Percentiles rank a stretch among this genome's conserved stretches.
Evolutionary conservation across 192 early-diverging fungal genomes (phyloP).

Genomic region (Endogone sp.): DNA sequence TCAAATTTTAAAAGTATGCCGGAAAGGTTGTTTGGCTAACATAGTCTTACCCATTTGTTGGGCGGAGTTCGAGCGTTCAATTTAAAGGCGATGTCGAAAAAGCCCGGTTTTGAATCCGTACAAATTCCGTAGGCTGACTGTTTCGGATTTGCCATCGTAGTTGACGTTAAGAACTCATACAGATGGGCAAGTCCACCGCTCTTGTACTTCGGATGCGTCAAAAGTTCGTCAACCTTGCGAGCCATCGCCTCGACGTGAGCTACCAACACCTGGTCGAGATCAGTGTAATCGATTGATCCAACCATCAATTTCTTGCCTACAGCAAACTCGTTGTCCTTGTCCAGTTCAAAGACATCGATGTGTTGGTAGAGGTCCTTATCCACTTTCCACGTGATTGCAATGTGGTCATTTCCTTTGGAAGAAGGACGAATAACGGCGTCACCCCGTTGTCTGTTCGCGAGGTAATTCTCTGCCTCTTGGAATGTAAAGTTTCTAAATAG

Average conservation of each 20-base stretch:
- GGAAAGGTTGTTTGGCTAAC: too few relatives aligned
- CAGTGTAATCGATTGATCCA: slow-evolving; percentile 68
- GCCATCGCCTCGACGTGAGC: slow-evolving; percentile 84
- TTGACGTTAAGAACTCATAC: slow-evolving; percentile 48
- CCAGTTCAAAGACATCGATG: slow-evolving; percentile 68
- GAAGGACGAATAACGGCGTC: slow-evolving; percentile 88
- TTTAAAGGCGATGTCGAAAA: slow-evolving; percentile 76
- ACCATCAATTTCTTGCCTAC: slow-evolving; percentile 67
- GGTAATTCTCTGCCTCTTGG: slow-evolving; percentile 68
- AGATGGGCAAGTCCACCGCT: slow-evolving; percentile 50
- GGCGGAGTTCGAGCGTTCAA: slow-evolving; percentile 59
- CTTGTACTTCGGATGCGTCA: slow-evolving; percentile 76
- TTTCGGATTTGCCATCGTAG: slow-evolving; percentile 53
- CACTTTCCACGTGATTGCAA: slow-evolving; percentile 93
- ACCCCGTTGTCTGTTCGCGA: slow-evolving; percentile 64
- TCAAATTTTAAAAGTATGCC: not conserved
- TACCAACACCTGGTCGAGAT: slow-evolving; percentile 90
- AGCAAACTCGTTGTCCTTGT: slow-evolving; percentile 69
- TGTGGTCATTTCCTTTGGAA: slow-evolving; percentile 80
- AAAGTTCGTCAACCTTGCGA: slow-evolving; percentile 64
- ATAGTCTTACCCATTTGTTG: slow-evolving; percentile 53
- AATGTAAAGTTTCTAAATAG: slow-evolving; percentile 73
- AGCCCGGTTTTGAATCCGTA: slow-evolving; percentile 62
- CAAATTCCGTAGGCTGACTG: slow-evolving; percentile 84
- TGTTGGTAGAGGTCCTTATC: slow-evolving; percentile 85